phyloP scores from a whole-genome alignment of 2,329 filamentous ascomycete species.

The Cercospora berteroae region DNA sequence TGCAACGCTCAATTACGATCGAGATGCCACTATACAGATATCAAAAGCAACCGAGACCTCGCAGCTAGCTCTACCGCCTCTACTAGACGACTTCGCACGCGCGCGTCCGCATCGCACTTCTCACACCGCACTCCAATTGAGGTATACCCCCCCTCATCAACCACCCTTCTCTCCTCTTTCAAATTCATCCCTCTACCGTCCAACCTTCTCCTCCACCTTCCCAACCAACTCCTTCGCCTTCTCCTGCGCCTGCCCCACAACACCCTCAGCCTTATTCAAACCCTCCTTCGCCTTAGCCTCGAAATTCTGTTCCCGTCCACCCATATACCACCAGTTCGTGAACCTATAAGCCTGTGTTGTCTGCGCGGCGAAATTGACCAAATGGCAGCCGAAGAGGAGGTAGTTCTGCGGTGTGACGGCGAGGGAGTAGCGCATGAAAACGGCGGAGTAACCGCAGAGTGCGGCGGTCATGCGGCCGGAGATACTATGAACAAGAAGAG shows the following conservation, averaged over 20 bases:
- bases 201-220: constrained; percentile 12
- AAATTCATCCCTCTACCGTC: not conserved
- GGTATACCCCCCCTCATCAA: not conserved
- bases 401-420: constrained; percentile 64
- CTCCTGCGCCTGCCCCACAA: constrained; percentile 30
- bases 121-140: not conserved
- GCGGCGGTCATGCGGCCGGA: constrained; percentile 64
- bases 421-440: constrained; percentile 66
- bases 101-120: not conserved
- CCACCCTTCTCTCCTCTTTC: not conserved
- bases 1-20: constrained; percentile 8
- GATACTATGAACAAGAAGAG: constrained; percentile 48
- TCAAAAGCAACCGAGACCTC: not conserved
- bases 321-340: constrained; percentile 58
- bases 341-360: constrained; percentile 62
- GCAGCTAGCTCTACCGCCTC: not conserved
- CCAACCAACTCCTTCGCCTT: constrained; percentile 29
- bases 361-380: constrained; percentile 63
- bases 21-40: constrained; percentile 11
- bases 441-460: constrained; percentile 59
- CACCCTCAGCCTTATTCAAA: constrained; percentile 25
- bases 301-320: constrained; percentile 45
- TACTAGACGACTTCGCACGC: not conserved
- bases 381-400: constrained; percentile 66
- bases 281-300: constrained; percentile 42